These are phyloP conservation scores for Aspergillus neoniger DNA, from an alignment of 2,329 filamentous ascomycete species.

Conservation along the genomic window DNA sequence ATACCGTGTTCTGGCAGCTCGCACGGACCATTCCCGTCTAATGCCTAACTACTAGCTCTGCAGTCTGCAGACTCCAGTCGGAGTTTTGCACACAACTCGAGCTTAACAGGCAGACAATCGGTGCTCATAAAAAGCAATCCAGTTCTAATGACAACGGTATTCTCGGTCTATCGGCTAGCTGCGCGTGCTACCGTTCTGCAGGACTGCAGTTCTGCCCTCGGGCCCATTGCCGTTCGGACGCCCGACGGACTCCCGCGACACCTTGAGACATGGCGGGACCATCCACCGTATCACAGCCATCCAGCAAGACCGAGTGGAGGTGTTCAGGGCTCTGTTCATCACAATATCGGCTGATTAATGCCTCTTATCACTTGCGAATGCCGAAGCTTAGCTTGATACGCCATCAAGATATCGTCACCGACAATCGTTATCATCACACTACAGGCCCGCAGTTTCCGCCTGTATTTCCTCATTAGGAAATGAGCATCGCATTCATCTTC, in stretches of 20 bases:
- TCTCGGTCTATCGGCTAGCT: not conserved
- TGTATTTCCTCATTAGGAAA: not conserved
- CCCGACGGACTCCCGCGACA: slow-evolving; percentile 4
- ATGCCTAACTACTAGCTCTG: not conserved
- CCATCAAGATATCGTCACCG: not conserved
- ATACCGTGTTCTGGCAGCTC: too few species aligned
- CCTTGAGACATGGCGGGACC: slow-evolving; percentile 4
- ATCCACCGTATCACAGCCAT: not conserved
- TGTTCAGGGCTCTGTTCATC: not conserved
- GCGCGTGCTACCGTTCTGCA: not conserved
- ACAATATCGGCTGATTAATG: not conserved
- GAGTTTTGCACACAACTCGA: not conserved
- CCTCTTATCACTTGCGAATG: slow-evolving; percentile 1
- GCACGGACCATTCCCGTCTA: not conserved
- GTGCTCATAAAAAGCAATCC: too few species aligned
- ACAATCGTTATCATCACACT: slow-evolving; percentile 2
- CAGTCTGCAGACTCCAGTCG: not conserved
- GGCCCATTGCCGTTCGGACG: not conserved
- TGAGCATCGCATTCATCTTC: not conserved
- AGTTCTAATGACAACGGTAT: not conserved
- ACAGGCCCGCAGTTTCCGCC: not conserved
- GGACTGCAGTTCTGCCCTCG: not conserved
- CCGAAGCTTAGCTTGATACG: not conserved
- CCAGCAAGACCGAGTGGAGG: not conserved
- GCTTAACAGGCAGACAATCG: too few species aligned